Evolutionary conservation across 1,139 yeast species (phyloP), one percentile per base, ranked within the genome.

Genomic region (Candida frijolesensis): DNA sequence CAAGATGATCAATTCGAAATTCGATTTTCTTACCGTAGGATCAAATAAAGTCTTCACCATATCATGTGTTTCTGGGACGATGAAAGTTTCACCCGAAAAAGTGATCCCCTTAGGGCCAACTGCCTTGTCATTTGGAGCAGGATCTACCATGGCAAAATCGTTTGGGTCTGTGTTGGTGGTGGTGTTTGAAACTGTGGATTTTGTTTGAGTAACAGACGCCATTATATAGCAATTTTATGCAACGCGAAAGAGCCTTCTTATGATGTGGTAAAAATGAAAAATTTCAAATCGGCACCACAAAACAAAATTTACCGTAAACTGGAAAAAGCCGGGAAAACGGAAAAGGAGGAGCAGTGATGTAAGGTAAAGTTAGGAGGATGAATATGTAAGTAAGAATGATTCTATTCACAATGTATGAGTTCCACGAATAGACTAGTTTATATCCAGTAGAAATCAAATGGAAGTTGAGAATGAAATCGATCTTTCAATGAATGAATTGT

Each of bases 31-130:
- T 47, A 88, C 69, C 2, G 85, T 76, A 1, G 96, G 96, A 68
- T 89, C 95, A 60, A 89, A 84, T 47, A 89, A 71, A 1, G 95
- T 85, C 57, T 90, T 78, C 33, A 89, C 88, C 96, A 89, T 89
- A 64, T 89, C 96, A 61, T 86, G 88, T 25, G 96, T 89, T 58
- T 82, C 82, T 2, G 96, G 96, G 6, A 89, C 94, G 16, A 69
- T 66, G 58, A 89, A 89, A 12, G 77, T 72, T 42, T 67, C 74
- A 4, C 80, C 82, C 12, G 69, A 62, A 51, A 78, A 73, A 30
- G 84, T 80, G 51, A 78, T 74, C 0, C 85, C 85, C 46, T 66
- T 71, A 4, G 74, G 71, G 4, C 71, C 72, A 5, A 61, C 51
- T 5, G 35, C 19, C n/a, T 37, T 37, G 12, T 34, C 22, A 10